Evolutionary conservation across 306 rosid genomes (phyloP), one percentile per base, ranked within the genome.

Genomic region (Chamaecrista fasciculata): DNA sequence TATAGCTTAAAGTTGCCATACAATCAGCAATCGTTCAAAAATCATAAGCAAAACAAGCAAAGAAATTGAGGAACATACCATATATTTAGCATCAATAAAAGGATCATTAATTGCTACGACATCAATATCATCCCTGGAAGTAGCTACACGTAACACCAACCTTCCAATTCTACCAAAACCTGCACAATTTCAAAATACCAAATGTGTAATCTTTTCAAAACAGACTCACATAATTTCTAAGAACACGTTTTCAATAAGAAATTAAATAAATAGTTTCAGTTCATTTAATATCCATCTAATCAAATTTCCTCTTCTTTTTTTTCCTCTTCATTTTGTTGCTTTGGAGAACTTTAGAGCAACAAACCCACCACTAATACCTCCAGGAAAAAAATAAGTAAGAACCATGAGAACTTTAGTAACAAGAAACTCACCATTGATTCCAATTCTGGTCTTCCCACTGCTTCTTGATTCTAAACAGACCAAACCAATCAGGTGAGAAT

Each of bases 151-250:
- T 33, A 94, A 75, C 59, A 94, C 97, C 88, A 94, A 82, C 81
- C 99, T 86, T 78, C 99, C 99, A 80, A 94, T 94, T 29, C 99
- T 89, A 70, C 99, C 99, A 82, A 94, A 94, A 67, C 99, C 99
- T 93, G 81, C 62, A 58, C n/a, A 20, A 61, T 74, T 56, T 67
- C 62, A 83, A 73, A 66, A 81, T 23, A 63, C 33, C 48, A 55
- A 33, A 79, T 66, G 57, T 34, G 39, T 0, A 56, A 19, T 8
- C 14, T 33, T 52, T 47, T 50, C 48, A 18, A 80, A 26, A 15
- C 40, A 46, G 25, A 50, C 31, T 55, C 18, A 63, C 33, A 24
- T 63, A 47, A 23, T 3, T 1, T 62, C 47, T 14, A 56, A 14
- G 31, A 47, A 42, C 21, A 34, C 23, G 26, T 40, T 67, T 43